Evolutionary conservation across 805 yeast species (phyloP).

Genomic region (Wickerhamomyces alni): DNA sequence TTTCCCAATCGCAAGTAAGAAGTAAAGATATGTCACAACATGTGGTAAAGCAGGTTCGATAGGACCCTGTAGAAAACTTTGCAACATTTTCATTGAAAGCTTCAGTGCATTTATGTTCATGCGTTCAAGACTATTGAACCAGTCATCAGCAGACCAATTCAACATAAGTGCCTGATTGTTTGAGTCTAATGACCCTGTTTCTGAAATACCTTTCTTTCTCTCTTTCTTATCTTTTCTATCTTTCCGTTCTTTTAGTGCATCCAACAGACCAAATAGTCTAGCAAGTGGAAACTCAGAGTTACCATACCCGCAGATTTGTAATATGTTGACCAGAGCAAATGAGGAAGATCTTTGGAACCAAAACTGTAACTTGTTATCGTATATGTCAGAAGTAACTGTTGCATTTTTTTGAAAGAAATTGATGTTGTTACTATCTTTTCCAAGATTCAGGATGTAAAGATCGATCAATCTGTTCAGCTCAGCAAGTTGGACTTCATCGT

Average conservation of each 20-base stretch:
- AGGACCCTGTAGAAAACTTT: constrained; percentile 66
- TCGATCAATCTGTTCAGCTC: constrained; percentile 52
- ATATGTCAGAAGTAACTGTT: constrained; percentile 20
- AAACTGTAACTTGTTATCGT: constrained; percentile 39
- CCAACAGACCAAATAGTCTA: constrained; percentile 63
- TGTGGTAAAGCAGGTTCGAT: constrained; percentile 62
- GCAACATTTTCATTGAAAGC: constrained; percentile 61
- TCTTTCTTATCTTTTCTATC: constrained; percentile 66
- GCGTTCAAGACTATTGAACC: constrained; percentile 52
- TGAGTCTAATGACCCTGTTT: neutral
- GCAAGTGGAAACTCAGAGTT: constrained; percentile 74
- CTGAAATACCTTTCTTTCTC: constrained; percentile 22
- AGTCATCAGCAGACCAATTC: constrained; percentile 23
- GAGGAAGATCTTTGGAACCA: constrained; percentile 75
- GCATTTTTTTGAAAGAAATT: constrained; percentile 49
- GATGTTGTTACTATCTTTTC: constrained; percentile 49
- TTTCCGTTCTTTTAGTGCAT: constrained; percentile 62
- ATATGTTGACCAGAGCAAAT: constrained; percentile 70
- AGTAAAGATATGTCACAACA: constrained; percentile 71
- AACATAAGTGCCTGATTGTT: constrained; percentile 2
- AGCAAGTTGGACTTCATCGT: constrained; percentile 18
- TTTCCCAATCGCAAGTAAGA: constrained; percentile 56
- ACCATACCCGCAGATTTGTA: constrained; percentile 74
- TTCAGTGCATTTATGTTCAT: constrained; percentile 61
- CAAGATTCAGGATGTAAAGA: constrained; percentile 7